Conservation (phyloP, 2,329 filamentous ascomycete species). For the Fusarium coffeatum region DNA sequence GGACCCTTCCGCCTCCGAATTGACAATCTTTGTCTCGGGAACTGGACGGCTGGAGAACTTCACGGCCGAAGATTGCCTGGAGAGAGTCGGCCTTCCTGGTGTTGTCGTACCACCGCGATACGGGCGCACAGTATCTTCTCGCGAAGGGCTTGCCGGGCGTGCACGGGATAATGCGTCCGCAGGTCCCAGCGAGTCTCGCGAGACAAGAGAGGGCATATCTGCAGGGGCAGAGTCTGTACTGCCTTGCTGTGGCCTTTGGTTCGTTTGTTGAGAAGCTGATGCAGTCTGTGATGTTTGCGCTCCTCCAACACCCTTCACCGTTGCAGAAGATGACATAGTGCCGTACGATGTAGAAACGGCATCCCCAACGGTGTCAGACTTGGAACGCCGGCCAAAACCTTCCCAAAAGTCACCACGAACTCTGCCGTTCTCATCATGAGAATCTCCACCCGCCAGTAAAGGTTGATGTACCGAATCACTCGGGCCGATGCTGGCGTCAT, state of each 20-base stretch:
- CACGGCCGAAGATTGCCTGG: slow-evolving; percentile 64
- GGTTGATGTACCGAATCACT: slow-evolving; percentile 37
- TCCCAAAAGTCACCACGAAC: slow-evolving; percentile 32
- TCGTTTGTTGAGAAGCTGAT: slow-evolving; percentile 10
- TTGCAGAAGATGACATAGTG: slow-evolving; percentile 48
- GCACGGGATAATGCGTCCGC: slow-evolving; percentile 28
- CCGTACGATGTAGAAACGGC: slow-evolving; percentile 47
- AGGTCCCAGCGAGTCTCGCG: slow-evolving; percentile 22
- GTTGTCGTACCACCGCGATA: slow-evolving; percentile 42
- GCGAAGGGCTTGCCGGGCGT: slow-evolving; percentile 44
- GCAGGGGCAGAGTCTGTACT: slow-evolving; percentile 27
- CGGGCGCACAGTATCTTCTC: slow-evolving; percentile 36
- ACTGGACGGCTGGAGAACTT: slow-evolving; percentile 80
- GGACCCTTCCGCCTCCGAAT: slow-evolving; percentile 66
- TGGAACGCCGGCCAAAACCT: slow-evolving; percentile 28
- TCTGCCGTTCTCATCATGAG: slow-evolving; percentile 15
- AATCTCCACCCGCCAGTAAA: slow-evolving; percentile 32
- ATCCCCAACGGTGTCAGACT: slow-evolving; percentile 14
- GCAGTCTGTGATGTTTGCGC: slow-evolving; percentile 13
- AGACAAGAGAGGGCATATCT: slow-evolving; percentile 41
- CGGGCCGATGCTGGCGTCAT: slow-evolving; percentile 41
- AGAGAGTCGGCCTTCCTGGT: slow-evolving; percentile 59
- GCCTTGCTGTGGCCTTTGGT: background rate
- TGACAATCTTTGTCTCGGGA: slow-evolving; percentile 74
- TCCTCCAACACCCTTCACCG: slow-evolving; percentile 26